A percentile compares a stretch with the other conserved stretches of the same genome.
Conservation (phyloP, 352 stramenopile genomes). For the Sclerospora graminicola region DNA sequence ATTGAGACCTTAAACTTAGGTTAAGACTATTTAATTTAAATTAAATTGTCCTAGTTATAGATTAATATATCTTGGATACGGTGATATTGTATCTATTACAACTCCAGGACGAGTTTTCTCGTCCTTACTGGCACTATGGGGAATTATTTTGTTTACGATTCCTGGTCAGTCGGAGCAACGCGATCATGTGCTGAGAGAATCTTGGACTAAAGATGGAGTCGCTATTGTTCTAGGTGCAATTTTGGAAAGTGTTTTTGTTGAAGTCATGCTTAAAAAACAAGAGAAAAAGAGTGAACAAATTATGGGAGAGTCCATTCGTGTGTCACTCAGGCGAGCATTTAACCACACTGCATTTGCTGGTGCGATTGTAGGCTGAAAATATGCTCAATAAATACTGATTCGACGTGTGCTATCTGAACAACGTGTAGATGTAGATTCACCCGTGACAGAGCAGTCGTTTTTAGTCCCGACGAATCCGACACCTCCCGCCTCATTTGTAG, state of each 20-base stretch:
- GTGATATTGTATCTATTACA: constrained; percentile 76
- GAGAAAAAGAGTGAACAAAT: constrained; percentile 33
- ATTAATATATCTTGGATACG: constrained; percentile 83
- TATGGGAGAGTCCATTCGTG: constrained; percentile 41
- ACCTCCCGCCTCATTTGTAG: constrained; percentile 12
- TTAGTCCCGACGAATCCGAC: constrained; percentile 10
- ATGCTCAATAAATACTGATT: too few relatives aligned
- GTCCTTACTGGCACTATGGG: constrained; percentile 64
- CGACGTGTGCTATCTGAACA: too few relatives aligned
- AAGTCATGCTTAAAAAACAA: constrained; percentile 77
- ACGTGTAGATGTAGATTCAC: constrained; percentile 14
- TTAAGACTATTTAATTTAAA: too few relatives aligned
- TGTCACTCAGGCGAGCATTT: constrained; percentile 39
- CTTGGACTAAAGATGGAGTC: background rate
- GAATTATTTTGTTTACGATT: constrained; percentile 81
- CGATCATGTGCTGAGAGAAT: background rate
- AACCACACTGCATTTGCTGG: constrained; percentile 26
- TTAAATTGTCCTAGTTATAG: too few relatives aligned
- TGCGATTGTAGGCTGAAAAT: background rate
- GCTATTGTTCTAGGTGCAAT: constrained; percentile 54
- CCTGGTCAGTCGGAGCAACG: constrained; percentile 22
- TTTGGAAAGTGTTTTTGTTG: constrained; percentile 68
- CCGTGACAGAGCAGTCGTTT: constrained; percentile 8
- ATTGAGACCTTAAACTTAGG: too few relatives aligned
- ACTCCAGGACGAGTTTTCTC: constrained; percentile 55